Conservation (phyloP, 352 stramenopile genomes). For the Aphanomyces cochlioides region DNA sequence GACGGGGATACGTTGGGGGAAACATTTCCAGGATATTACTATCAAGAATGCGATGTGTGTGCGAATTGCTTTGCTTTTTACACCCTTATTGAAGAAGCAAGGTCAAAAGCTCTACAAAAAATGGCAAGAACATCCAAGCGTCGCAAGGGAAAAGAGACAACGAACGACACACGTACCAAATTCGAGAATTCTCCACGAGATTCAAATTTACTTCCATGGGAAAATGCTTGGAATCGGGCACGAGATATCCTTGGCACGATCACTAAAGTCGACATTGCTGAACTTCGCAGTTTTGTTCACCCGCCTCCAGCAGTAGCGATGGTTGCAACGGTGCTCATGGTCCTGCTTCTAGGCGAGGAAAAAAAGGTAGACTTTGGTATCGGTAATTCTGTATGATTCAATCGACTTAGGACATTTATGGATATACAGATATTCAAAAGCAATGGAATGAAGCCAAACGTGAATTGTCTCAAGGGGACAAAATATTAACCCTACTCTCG, state of each 20-base stretch:
- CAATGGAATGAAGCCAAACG: conserved; percentile 53
- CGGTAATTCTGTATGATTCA: too few relatives aligned
- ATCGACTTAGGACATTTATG: background rate
- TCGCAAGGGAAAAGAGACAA: conserved; percentile 5
- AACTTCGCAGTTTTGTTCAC: conserved; percentile 77
- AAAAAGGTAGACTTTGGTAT: background rate
- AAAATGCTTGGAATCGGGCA: conserved; percentile 42
- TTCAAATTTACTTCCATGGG: conserved; percentile 33
- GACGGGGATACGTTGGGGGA: conserved; percentile 66
- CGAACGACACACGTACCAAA: too few relatives aligned
- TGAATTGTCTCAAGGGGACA: conserved; percentile 56
- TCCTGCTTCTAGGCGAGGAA: conserved; percentile 49
- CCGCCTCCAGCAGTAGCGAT: conserved; percentile 74
- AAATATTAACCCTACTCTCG: conserved; percentile 48
- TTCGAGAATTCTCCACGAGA: too few relatives aligned
- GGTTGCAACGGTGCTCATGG: conserved; percentile 57
- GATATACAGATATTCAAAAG: background rate
- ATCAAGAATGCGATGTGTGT: conserved; percentile 76
- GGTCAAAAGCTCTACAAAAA: conserved; percentile 58
- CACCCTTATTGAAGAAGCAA: conserved; percentile 65
- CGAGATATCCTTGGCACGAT: conserved; percentile 33
- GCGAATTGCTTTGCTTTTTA: conserved; percentile 78
- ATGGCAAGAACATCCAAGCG: conserved; percentile 33
- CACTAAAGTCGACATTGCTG: conserved; percentile 67
- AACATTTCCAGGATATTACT: conserved; percentile 80